phyloP scores from a whole-genome alignment of 352 stramenopile species.

The Pythium monospermum region DNA sequence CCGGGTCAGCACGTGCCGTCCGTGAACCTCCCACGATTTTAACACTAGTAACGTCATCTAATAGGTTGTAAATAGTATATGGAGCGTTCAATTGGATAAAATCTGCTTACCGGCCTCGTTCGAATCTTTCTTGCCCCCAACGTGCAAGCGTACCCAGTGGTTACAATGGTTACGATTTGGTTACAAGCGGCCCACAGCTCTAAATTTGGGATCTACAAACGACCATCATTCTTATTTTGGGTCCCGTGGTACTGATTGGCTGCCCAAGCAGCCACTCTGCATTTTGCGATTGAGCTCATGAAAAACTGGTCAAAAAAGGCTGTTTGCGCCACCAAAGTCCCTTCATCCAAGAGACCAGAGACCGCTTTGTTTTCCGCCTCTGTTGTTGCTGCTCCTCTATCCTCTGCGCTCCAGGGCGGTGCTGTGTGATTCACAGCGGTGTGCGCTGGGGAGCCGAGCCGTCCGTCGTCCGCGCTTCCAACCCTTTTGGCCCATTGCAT shows the following conservation, averaged over 20 bases:
- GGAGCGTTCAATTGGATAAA: background rate
- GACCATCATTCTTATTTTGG: constrained; percentile 4
- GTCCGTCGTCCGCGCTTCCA: too few relatives aligned
- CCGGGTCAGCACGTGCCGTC: constrained; percentile 5
- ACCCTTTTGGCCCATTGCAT: too few relatives aligned
- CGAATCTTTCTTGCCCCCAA: constrained; percentile 17
- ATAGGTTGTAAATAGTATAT: constrained; percentile 21
- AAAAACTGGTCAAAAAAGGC: background rate
- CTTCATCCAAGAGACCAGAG: background rate
- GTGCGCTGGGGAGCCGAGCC: too few relatives aligned
- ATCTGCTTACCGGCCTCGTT: too few relatives aligned
- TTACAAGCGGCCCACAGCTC: too few relatives aligned
- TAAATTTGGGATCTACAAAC: too few relatives aligned
- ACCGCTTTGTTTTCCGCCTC: background rate
- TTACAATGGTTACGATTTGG: background rate
- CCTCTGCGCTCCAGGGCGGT: constrained; percentile 4
- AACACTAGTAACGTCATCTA: too few relatives aligned
- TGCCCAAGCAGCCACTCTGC: constrained; percentile 1
- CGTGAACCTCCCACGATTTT: too few relatives aligned
- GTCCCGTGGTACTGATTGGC: background rate
- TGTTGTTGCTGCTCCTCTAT: background rate
- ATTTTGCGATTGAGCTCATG: background rate
- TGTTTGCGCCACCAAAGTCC: constrained; percentile 9
- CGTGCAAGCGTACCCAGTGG: constrained; percentile 13
- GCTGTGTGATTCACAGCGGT: too few relatives aligned